Evolutionary conservation across 306 rosid genomes (phyloP), one percentile per base, ranked within the genome.

Genomic region (Biancaea sappan): DNA sequence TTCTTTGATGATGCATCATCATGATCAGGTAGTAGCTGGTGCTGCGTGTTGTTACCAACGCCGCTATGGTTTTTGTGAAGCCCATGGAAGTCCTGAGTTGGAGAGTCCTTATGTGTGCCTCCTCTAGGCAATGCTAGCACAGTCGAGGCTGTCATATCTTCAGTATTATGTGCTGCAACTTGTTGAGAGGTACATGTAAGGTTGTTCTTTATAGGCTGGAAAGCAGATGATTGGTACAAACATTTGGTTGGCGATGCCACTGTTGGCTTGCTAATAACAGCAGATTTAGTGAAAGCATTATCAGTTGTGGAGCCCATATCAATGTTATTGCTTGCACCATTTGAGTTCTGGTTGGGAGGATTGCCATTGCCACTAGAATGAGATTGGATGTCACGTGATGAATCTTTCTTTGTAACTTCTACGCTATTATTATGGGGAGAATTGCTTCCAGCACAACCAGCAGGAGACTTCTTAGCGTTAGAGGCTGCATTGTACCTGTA

Each of bases 291-390:
- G 74, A 83, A 72, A 53, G 88, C 85, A 67, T 84, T 86, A 79
- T 89, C 81, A 34, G 85, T 84, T 3, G 91, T 87, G 63, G 90
- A 93, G 63, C 95, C 95, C 93, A 84, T 87, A 72, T 93, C 95
- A 38, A 68, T 81, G 78, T 84, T 84, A 75, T 87, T 90, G 87
- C 94, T 92, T 60, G 87, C 83, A 5, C 85, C 94, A 69, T 82
- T 87, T 18, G 84, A 88, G 78, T 84, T 80, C 59, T 87, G 92
- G 82, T 85, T 85, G 54, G 87, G 89, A 81, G 86, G 96, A 78
- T 86, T 88, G 59, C 87, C 77, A 78, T 86, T 88, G 59, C 87
- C 77, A 61, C 86, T 80, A 53, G 88, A 88, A 58, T 86, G 90
- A 69, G 91, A 88, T 64, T 66, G 93, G 70, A 86, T 52, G 68